Base-by-base conservation (phyloP, 495 filamentous ascomycete species). In the Penicillium samsonianum region DNA sequence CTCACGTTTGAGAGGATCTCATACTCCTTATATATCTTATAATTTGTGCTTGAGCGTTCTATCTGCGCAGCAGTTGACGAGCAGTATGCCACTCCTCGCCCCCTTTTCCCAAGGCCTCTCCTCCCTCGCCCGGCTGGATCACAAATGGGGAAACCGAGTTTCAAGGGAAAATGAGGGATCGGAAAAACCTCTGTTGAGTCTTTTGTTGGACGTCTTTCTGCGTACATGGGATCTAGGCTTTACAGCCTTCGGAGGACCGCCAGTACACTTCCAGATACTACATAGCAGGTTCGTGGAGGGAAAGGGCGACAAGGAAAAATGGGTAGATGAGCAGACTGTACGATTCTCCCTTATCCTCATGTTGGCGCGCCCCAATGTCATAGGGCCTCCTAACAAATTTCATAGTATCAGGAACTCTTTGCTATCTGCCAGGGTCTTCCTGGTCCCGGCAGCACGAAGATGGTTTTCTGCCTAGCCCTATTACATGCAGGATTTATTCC, bases 241-340 rank as follows among this genome's bases (percentile, higher is more conserved):
- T 49, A 90, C 86, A 2, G 74, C 84, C 1, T 91, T 90, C 66
- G 88, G 88, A 3, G 87, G 86, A 1, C 87, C 86, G 2, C 79
- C 88, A 0, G 86, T 90, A 14, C 86, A 90, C 62, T 90, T 90
- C 65, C 81, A 85, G 67, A 90, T 89, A 42, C 73, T 80, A 19
- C 81, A 89, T 63, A 70, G 75, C 22, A 79, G 79, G 44, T 94
- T 91, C 67, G 89, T 92, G 3, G 71, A 82, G 30, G 80, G 75
- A 3, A 55, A 65, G 45, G 69, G 67, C 5, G 70, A 67, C 2
- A 69, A 82, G 59, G 64, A 78, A 28, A 73, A 75, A 66, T 94
- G 90, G 90, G 84, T 92, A 41, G 85, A 91, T 69, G 88, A 91
- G 59, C 85, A 88, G 61, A 80, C 86, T 55, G 85, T 87, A 56